phyloP scores from a whole-genome alignment of 257 asterid genomes.

The Solanum arcanum region DNA sequence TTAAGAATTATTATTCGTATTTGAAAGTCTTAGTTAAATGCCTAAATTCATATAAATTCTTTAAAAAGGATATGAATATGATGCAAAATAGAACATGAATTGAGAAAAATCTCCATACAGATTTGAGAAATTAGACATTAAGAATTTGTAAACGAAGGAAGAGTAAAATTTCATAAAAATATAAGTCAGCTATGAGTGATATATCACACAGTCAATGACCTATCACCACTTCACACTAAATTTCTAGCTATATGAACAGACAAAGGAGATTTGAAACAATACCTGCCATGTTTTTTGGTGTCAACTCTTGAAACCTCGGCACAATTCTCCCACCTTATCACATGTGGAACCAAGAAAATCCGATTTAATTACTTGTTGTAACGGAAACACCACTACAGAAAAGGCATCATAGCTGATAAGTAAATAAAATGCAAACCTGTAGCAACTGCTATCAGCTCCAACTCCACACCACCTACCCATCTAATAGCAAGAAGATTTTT shows the following conservation, averaged over 20 bases:
- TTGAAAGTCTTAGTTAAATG: not conserved
- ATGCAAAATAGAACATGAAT: not conserved
- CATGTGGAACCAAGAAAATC: not conserved
- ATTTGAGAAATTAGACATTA: not conserved
- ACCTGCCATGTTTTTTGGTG: conserved; percentile 83
- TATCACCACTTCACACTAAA: not conserved
- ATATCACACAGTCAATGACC: not conserved
- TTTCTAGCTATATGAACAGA: not conserved
- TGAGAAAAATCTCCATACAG: not conserved
- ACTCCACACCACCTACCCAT: conserved; percentile 96
- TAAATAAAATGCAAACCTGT: conserved; percentile 46
- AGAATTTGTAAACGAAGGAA: not conserved
- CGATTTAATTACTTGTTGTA: not conserved
- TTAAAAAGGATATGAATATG: not conserved
- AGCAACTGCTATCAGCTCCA: conserved; percentile 89
- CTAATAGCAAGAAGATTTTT: conserved; percentile 87
- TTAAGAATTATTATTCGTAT: not conserved
- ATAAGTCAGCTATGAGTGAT: not conserved
- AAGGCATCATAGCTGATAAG: not conserved
- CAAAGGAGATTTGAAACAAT: not conserved
- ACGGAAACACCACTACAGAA: not conserved
- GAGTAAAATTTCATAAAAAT: not conserved
- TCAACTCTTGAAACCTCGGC: conserved; percentile 89
- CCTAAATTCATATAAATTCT: not conserved
- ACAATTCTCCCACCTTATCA: conserved; percentile 87